These are phyloP conservation scores for Mycena metata DNA, from an alignment of 768 basidiomycete genomes.

Conservation along the genomic window DNA sequence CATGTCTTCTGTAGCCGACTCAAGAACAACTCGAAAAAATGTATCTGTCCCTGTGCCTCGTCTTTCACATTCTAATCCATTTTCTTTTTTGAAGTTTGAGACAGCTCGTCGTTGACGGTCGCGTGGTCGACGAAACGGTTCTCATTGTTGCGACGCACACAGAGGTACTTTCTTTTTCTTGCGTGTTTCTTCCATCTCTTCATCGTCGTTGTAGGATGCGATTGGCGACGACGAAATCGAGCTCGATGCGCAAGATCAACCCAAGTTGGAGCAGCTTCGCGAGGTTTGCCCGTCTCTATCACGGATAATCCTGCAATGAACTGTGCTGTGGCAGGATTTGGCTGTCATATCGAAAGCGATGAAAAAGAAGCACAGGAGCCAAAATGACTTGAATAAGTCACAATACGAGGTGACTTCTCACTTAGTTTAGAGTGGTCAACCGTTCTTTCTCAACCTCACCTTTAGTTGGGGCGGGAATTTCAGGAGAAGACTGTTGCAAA, in stretches of 20 bases:
- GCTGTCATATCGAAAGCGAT: not conserved
- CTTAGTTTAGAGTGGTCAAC: too few relatives aligned
- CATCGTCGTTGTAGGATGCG: not conserved
- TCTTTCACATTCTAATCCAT: too few relatives aligned
- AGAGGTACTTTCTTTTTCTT: conserved; percentile 10
- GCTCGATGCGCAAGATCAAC: not conserved
- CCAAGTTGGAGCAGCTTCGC: not conserved
- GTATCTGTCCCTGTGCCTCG: not conserved
- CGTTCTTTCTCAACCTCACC: not conserved
- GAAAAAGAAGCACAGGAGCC: not conserved
- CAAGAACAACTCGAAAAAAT: not conserved
- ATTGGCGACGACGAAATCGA: not conserved
- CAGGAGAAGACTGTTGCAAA: not conserved
- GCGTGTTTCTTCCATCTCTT: not conserved
- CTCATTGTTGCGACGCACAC: conserved; percentile 10
- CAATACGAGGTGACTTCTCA: not conserved
- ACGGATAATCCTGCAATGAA: not conserved
- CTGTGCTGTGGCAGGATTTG: not conserved
- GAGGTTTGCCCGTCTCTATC: not conserved
- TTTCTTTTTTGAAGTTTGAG: not conserved
- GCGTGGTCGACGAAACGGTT: not conserved
- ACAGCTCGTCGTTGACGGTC: conserved; percentile 11
- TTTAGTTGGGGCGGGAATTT: not conserved
- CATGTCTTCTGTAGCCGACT: conserved; percentile 5
- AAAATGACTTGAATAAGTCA: not conserved